These are phyloP conservation scores for Chlorociboria aeruginascens DNA, from an alignment of 495 filamentous ascomycete species.

Conservation along the genomic window DNA sequence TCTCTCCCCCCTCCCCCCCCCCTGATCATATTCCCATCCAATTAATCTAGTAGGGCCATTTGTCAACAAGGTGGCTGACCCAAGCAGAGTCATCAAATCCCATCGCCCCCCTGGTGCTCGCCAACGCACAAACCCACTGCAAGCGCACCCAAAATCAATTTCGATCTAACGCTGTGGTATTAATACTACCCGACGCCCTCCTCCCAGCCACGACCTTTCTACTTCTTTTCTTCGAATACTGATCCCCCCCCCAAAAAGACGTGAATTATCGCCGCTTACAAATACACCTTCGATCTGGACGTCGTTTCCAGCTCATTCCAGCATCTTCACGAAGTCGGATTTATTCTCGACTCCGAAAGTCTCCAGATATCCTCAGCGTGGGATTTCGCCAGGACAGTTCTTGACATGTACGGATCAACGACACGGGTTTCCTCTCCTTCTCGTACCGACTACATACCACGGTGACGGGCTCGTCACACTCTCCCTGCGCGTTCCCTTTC, in stretches of 20 bases:
- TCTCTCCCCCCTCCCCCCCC: too few relatives aligned
- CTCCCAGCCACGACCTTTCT: constrained; percentile 4
- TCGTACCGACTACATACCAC: constrained; percentile 23
- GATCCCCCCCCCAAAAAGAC: constrained; percentile 2
- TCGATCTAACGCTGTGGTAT: not conserved
- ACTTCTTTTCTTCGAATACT: constrained; percentile 1
- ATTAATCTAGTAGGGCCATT: not conserved
- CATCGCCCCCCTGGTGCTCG: not conserved
- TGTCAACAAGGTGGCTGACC: constrained; percentile 7
- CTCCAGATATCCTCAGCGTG: constrained; percentile 6
- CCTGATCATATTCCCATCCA: constrained; percentile 2
- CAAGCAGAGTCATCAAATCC: constrained; percentile 3
- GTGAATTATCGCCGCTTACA: constrained; percentile 11
- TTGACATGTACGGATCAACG: constrained; percentile 24
- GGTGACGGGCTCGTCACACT: constrained; percentile 22
- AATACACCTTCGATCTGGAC: constrained; percentile 12
- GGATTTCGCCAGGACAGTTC: constrained; percentile 11
- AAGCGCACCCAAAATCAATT: constrained; percentile 1
- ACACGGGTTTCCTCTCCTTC: constrained; percentile 19
- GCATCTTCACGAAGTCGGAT: constrained; percentile 15
- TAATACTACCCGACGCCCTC: constrained; percentile 1
- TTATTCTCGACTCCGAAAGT: constrained; percentile 8
- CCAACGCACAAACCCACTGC: not conserved
- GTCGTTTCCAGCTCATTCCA: constrained; percentile 15
- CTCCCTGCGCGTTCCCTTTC: constrained; percentile 9